A percentile compares a stretch with the other conserved stretches of the same genome.
Conservation (phyloP, 805 yeast species). For the Saturnispora sanitii region DNA sequence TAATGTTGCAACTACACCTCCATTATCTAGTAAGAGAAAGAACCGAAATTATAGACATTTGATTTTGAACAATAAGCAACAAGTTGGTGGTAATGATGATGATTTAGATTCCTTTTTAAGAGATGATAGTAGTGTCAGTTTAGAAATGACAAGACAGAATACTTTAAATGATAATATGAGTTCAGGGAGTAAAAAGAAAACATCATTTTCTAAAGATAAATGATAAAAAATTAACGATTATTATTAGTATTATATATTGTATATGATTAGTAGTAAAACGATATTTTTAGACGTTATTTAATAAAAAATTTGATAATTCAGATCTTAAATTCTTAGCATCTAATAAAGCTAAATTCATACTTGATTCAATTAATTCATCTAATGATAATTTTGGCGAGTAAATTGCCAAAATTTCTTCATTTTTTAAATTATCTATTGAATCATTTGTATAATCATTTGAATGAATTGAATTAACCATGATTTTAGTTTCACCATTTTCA, state of each 20-base stretch:
- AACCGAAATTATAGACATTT: conserved; percentile 7
- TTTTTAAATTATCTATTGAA: conserved; percentile 24
- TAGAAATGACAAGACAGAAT: neutral
- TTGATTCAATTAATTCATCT: conserved; percentile 23
- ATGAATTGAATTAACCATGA: conserved; percentile 29
- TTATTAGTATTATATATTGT: neutral
- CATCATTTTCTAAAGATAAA: no score
- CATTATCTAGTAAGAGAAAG: conserved; percentile 1
- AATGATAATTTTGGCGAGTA: conserved; percentile 38
- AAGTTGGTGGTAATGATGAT: neutral
- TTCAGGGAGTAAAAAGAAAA: no score
- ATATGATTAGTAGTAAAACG: neutral
- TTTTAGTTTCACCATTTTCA: conserved; percentile 11
- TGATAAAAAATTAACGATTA: no score
- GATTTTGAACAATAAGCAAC: conserved; percentile 2
- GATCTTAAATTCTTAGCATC: conserved; percentile 36
- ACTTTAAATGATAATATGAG: neutral
- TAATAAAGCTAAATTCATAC: conserved; percentile 27
- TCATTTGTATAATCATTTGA: conserved; percentile 11
- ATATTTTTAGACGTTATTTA: conserved; percentile 6
- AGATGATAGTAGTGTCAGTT: conserved; percentile 1
- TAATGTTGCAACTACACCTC: no score
- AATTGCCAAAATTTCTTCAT: conserved; percentile 47
- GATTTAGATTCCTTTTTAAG: no score
- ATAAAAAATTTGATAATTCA: conserved; percentile 37